Evolutionary conservation across 2,329 filamentous ascomycete species (phyloP).

Genomic region (Aspergillus cejpii): DNA sequence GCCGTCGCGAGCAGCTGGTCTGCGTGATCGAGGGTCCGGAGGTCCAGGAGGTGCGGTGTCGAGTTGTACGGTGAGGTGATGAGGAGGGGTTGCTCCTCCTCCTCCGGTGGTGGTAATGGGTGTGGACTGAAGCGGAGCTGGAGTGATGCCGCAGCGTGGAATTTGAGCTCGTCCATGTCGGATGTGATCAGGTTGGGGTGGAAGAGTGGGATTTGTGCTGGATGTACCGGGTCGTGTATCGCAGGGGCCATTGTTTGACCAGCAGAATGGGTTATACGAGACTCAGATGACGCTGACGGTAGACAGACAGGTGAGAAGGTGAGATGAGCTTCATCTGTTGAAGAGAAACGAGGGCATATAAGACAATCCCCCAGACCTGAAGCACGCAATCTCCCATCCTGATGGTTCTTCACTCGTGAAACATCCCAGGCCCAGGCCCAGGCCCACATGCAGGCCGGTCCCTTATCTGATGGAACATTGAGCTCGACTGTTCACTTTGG

Average conservation of each 20-base stretch:
- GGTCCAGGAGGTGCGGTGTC: slow-evolving; percentile 63
- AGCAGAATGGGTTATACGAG: too few relatives aligned
- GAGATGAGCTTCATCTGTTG: too few relatives aligned
- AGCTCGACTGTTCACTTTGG: too few relatives aligned
- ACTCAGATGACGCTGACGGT: too few relatives aligned
- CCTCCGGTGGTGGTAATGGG: slow-evolving; percentile 8
- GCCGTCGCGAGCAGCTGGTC: slow-evolving; percentile 66
- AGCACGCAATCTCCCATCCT: background rate
- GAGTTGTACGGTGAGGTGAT: slow-evolving; percentile 71
- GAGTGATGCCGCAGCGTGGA: slow-evolving; percentile 30
- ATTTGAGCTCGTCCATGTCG: slow-evolving; percentile 30
- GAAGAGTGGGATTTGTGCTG: slow-evolving; percentile 13
- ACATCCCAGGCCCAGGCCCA: background rate
- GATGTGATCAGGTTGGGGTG: slow-evolving; percentile 30
- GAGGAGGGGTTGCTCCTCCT: slow-evolving; percentile 38
- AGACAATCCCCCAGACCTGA: background rate
- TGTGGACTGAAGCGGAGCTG: slow-evolving; percentile 21
- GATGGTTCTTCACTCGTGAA: background rate
- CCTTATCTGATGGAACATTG: too few relatives aligned
- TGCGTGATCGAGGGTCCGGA: slow-evolving; percentile 58
- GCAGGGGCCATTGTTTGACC: background rate
- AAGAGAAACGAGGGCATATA: background rate
- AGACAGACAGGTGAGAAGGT: too few relatives aligned
- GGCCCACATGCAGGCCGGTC: background rate
- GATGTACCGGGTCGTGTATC: background rate